Base-by-base conservation (phyloP, 768 basidiomycete species). In the Artomyces pyxidatus region DNA sequence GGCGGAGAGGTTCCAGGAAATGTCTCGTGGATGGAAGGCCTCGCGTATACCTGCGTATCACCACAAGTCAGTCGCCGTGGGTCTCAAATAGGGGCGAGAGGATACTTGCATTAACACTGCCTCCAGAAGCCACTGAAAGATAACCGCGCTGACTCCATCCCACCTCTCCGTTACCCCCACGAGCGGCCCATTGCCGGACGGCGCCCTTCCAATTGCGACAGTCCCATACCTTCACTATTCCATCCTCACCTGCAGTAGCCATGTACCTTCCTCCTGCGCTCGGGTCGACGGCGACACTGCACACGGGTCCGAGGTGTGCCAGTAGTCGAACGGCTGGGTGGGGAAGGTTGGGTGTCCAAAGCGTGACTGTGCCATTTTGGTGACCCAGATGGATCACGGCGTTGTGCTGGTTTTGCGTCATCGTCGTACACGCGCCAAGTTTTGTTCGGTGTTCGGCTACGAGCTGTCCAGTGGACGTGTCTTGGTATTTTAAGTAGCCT, bases 301-400 rank as follows among this genome's bases (percentile, higher is more conserved):
- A 74, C 3, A 97, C 81, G 0, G 94, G 92, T 0, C 94, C 93
- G 1, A 90, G 68, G 62, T 98, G 96, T 1, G 95, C 87, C 6
- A 96, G 77, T 0, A 97, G 77, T 53, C 88, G 91, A 28, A 98
- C 90, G 1, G 90, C 92, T 0, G 95, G 88, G 51, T 90, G 85
- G 0, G 90, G 81, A 3, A 96, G 74, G 61, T 95, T 96, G 0
- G 96, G 96, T 6, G 94, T 95, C 93, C 94, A 97, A 2, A 98
- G 73, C 0, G 93, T 93, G n/a, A 97, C 87, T 22, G 83, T 84
- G 12, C 95, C 95, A 59, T 97, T 97, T 60, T 89, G 83, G 60
- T 98, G 95, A 0, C 96, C 96, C 9, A 96, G 80, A 53, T 96
- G 82, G 47, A 97, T 85, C 53, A 98, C 90, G 11, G 92, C 96